These are phyloP conservation scores for Harrya chromipes DNA, from an alignment of 768 basidiomycete genomes.

Conservation along the genomic window DNA sequence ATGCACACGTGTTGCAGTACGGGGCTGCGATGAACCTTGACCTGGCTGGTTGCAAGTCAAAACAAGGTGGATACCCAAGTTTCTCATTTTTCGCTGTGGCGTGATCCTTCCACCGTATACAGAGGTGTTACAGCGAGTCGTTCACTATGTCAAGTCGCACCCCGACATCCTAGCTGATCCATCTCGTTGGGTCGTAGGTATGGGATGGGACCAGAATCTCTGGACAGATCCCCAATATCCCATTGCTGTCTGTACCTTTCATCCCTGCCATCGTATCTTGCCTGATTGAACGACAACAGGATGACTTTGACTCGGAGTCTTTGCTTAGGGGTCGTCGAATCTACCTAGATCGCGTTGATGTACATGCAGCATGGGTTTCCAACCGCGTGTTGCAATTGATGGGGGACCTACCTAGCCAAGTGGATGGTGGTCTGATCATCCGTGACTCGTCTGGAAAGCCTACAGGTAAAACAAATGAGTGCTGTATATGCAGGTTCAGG, in stretches of 20 bases:
- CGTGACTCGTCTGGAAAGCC: slow-evolving; percentile 60
- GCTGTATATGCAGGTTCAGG: not conserved
- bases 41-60: slow-evolving; percentile 54
- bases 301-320: slow-evolving; percentile 69
- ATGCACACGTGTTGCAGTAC: slow-evolving; percentile 74
- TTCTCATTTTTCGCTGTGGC: too few relatives aligned
- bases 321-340: slow-evolving; percentile 69
- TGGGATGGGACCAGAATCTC: slow-evolving; percentile 93
- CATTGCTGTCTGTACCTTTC: slow-evolving; percentile 51
- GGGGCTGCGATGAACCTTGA: slow-evolving; percentile 66
- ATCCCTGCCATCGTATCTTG: slow-evolving; percentile 5
- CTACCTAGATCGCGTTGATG: slow-evolving; percentile 73
- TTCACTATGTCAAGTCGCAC: slow-evolving; percentile 53
- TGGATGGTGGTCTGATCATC: slow-evolving; percentile 76
- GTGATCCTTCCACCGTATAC: not conserved
- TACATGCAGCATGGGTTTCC: slow-evolving; percentile 87
- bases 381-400: slow-evolving; percentile 64
- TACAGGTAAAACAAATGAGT: slow-evolving; percentile 47
- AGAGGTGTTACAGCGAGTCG: slow-evolving; percentile 66
- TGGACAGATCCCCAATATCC: slow-evolving; percentile 69
- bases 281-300: slow-evolving; percentile 37
- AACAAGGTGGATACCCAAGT: slow-evolving; percentile 44
- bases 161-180: slow-evolving; percentile 54
- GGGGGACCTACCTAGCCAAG: slow-evolving; percentile 52
- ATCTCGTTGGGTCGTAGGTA: slow-evolving; percentile 72